A percentile compares a stretch with the other conserved stretches of the same genome.
Evolutionary conservation across 768 basidiomycete species (phyloP).

Genomic region (Leucocoprinus sp.): DNA sequence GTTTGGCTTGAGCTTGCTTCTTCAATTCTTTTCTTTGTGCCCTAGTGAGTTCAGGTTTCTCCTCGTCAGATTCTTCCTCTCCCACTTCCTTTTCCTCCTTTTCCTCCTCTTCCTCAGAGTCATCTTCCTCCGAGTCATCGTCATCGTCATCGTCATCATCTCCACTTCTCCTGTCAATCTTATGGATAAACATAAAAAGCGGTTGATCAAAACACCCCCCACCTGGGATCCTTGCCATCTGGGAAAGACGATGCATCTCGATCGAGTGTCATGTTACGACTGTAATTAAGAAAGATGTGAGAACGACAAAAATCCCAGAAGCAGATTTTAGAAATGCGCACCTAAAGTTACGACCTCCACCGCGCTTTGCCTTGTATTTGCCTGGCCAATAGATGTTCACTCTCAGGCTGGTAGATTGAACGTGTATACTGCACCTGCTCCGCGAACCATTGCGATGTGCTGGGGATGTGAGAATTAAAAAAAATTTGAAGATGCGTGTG

Average conservation of each 20-base stretch:
- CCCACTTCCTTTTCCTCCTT: constrained; percentile 32
- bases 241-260: constrained; percentile 5
- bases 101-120: constrained; percentile 34
- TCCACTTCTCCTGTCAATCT: constrained; percentile 29
- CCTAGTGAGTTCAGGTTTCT: constrained; percentile 56
- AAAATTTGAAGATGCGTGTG: constrained; percentile 10
- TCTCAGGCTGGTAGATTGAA: background rate
- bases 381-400: constrained; percentile 30
- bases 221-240: constrained; percentile 11
- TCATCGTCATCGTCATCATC: constrained; percentile 22
- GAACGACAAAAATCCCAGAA: background rate
- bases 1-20: constrained; percentile 51
- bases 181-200: background rate
- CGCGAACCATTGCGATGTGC: constrained; percentile 36
- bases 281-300: constrained; percentile 1
- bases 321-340: constrained; percentile 18
- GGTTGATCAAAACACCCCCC: background rate
- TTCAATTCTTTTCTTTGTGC: constrained; percentile 72
- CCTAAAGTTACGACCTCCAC: constrained; percentile 85
- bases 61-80: constrained; percentile 32
- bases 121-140: constrained; percentile 32
- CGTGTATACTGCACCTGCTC: constrained; percentile 30
- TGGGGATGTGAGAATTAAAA: too few species aligned
- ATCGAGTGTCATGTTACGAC: constrained; percentile 9
- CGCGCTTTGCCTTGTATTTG: constrained; percentile 81